These are phyloP conservation scores for Yamadazyma dendronema DNA, from an alignment of 1,139 yeast genomes.

Conservation along the genomic window DNA sequence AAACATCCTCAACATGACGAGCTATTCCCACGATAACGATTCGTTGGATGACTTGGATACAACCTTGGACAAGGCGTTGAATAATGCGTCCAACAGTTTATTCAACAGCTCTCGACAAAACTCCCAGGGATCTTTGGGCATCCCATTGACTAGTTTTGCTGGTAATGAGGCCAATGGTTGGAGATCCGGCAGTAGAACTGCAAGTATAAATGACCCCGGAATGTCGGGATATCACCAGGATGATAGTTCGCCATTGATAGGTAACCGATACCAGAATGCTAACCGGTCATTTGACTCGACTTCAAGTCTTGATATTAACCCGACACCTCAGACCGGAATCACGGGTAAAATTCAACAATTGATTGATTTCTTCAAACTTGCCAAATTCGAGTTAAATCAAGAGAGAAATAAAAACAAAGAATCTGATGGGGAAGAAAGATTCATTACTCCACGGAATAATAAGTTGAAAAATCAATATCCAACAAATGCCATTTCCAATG, in stretches of 20 bases:
- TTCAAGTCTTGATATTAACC: conserved; percentile 16
- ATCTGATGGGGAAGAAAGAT: conserved; percentile 23
- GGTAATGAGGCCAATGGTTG: not conserved
- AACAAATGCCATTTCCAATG: conserved; percentile 85
- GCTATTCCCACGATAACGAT: no score
- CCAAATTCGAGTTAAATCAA: conserved; percentile 27
- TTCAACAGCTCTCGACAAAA: conserved; percentile 21
- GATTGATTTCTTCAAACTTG: conserved; percentile 23
- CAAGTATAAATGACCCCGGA: conserved; percentile 2
- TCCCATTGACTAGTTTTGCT: conserved; percentile 24
- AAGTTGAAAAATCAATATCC: conserved; percentile 40
- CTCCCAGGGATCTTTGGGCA: conserved; percentile 27
- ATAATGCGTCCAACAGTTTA: conserved; percentile 36
- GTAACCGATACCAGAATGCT: conserved; percentile 14
- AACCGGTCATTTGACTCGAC: conserved; percentile 23
- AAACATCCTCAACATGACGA: no score
- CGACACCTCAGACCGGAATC: conserved; percentile 16
- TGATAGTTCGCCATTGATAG: conserved; percentile 32
- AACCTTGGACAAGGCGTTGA: conserved; percentile 43
- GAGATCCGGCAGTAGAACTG: not conserved
- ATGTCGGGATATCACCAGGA: conserved; percentile 13
- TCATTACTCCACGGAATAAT: conserved; percentile 34
- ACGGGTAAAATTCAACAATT: conserved; percentile 16
- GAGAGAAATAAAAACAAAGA: conserved; percentile 16
- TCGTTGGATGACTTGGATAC: conserved; percentile 44